Percentiles rank a stretch among this genome's conserved stretches.
Conservation (phyloP, 805 yeast genomes). For the Cyberlindnera veronae region DNA sequence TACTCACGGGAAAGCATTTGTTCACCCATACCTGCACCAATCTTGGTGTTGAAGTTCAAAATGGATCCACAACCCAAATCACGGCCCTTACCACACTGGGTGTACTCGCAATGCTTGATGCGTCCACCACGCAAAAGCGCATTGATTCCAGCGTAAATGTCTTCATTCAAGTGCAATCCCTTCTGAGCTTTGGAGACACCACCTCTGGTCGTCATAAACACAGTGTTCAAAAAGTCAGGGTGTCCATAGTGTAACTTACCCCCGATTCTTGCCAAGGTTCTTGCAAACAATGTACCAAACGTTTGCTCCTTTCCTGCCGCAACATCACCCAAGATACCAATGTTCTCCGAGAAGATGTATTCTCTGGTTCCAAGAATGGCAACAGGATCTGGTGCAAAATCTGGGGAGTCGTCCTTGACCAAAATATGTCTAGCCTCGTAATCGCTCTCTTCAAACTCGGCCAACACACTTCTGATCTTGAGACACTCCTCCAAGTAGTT, state of each 20-base stretch:
- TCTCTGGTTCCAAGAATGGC: slow-evolving; percentile 85
- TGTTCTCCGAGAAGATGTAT: slow-evolving; percentile 78
- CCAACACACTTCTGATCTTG: slow-evolving; percentile 65
- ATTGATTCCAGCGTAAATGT: slow-evolving; percentile 83
- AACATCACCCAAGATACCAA: slow-evolving; percentile 79
- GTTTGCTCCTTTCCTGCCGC: slow-evolving; percentile 91
- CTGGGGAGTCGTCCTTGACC: slow-evolving; percentile 35
- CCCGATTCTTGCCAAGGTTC: slow-evolving; percentile 78
- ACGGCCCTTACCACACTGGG: slow-evolving; percentile 85
- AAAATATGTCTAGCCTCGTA: neutral
- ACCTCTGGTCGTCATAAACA: slow-evolving; percentile 81
- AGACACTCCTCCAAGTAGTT: slow-evolving; percentile 79
- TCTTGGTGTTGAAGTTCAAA: slow-evolving; percentile 75
- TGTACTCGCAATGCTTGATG: slow-evolving; percentile 78
- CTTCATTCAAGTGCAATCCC: slow-evolving; percentile 80
- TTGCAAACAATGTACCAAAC: slow-evolving; percentile 78
- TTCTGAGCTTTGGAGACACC: slow-evolving; percentile 85
- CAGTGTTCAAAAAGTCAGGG: slow-evolving; percentile 74
- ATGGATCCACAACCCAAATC: slow-evolving; percentile 84
- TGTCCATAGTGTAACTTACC: slow-evolving; percentile 86
- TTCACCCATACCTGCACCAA: slow-evolving; percentile 91
- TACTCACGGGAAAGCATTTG: slow-evolving; percentile 82
- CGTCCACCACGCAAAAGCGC: slow-evolving; percentile 78
- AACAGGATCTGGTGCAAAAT: slow-evolving; percentile 59
- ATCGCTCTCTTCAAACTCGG: slow-evolving; percentile 65